Evolutionary conservation across 2,329 filamentous ascomycete genomes (phyloP).

Genomic region (Penicillium sp.): DNA sequence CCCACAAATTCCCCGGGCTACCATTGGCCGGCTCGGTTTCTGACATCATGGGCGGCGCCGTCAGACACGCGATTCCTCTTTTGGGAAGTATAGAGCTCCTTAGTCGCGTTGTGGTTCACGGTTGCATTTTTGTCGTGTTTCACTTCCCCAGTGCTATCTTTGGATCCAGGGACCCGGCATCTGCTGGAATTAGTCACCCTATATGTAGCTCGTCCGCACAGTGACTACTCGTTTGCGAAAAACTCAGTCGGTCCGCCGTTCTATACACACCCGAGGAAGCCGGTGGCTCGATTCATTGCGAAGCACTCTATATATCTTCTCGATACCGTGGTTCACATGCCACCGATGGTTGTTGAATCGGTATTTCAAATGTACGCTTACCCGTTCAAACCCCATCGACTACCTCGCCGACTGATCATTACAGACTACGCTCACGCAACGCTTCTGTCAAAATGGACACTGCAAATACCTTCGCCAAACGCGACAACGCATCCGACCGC

Average conservation of each 20-base stretch:
- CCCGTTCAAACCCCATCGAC: not conserved
- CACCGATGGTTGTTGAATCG: not conserved
- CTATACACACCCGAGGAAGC: no score
- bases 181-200: not conserved
- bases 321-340: not conserved
- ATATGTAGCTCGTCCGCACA: slow-evolving; percentile 2
- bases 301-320: not conserved
- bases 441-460: slow-evolving; percentile 1
- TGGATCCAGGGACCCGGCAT: not conserved
- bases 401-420: not conserved
- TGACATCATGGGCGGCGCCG: slow-evolving; percentile 17
- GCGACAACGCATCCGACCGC: slow-evolving; percentile 6
- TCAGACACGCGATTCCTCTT: slow-evolving; percentile 13
- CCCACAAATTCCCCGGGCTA: not conserved
- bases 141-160: slow-evolving; percentile 11
- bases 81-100: slow-evolving; percentile 12
- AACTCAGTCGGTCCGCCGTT: not conserved
- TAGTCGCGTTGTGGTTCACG: slow-evolving; percentile 2
- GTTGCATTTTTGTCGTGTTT: slow-evolving; percentile 14
- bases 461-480: slow-evolving; percentile 14
- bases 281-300: no score
- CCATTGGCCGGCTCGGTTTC: slow-evolving; percentile 23
- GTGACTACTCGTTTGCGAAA: not conserved
- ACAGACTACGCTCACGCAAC: not conserved
- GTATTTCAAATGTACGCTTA: slow-evolving; percentile 1